Percentiles rank a stretch among this genome's conserved stretches.
Evolutionary conservation across 495 filamentous ascomycete species (phyloP).

Genomic region (Penicillium egyptiacum): DNA sequence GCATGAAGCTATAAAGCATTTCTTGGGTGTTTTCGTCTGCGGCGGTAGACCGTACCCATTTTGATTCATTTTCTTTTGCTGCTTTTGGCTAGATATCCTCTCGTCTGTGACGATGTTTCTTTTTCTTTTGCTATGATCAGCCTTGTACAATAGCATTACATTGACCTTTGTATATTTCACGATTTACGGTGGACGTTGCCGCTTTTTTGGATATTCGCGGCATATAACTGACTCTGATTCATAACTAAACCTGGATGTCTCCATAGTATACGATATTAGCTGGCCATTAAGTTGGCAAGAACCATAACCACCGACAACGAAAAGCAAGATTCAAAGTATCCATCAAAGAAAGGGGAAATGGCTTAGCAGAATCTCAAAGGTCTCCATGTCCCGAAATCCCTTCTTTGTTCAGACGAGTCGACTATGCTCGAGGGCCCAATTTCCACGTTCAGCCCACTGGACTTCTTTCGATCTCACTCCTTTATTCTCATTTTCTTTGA

Average conservation of each 20-base stretch:
- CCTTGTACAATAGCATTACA: constrained; percentile 8
- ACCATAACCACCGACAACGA: not conserved
- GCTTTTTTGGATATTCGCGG: not conserved
- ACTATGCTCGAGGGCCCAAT: not conserved
- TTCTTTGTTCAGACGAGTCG: not conserved
- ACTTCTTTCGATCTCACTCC: not conserved
- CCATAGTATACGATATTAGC: not conserved
- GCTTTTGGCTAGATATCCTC: constrained; percentile 11
- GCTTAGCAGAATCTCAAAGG: not conserved
- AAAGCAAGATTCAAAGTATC: not conserved
- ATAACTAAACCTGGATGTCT: not conserved
- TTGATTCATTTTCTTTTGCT: not conserved
- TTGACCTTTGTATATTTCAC: constrained; percentile 6
- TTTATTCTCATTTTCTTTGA: not conserved
- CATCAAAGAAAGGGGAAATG: not conserved
- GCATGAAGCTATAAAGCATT: constrained; percentile 83
- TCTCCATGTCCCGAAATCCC: not conserved
- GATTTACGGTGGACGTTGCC: not conserved
- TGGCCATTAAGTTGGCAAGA: not conserved
- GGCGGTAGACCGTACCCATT: constrained; percentile 1
- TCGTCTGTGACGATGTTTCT: constrained; percentile 1
- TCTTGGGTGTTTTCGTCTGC: not conserved
- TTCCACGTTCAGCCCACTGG: not conserved
- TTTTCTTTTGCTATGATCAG: not conserved
- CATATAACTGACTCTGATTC: not conserved